A percentile compares a stretch with the other conserved stretches of the same genome.
Evolutionary conservation across 192 early-diverging fungal species (phyloP).

Genomic region (Coemansia sp.): DNA sequence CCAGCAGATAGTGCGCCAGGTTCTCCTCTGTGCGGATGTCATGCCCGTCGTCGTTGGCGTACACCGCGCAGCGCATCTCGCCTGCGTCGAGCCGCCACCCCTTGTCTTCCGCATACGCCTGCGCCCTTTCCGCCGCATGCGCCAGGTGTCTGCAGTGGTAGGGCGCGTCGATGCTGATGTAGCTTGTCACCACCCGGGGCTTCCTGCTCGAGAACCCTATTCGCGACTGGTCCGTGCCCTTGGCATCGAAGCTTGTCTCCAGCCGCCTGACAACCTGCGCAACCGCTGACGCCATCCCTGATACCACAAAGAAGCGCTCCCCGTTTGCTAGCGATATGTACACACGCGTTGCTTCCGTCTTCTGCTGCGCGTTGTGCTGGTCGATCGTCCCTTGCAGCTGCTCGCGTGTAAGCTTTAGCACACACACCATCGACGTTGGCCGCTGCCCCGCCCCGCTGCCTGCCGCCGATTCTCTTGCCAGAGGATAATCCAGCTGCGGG

Average conservation of each 20-base stretch:
- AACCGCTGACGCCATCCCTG: conserved; percentile 78
- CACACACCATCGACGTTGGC: conserved; percentile 82
- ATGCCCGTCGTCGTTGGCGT: conserved; percentile 17
- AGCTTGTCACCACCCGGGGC: conserved; percentile 75
- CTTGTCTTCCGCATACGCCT: conserved; percentile 11
- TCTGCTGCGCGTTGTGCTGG: conserved; percentile 69
- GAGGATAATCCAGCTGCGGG: conserved; percentile 77
- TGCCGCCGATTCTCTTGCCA: conserved; percentile 65
- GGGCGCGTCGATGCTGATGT: conserved; percentile 73
- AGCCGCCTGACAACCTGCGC: conserved; percentile 82
- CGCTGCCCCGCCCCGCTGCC: conserved; percentile 60
- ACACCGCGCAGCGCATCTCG: conserved; percentile 14
- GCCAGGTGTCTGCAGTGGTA: conserved; percentile 79
- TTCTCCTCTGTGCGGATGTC: conserved; percentile 15
- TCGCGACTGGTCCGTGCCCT: conserved; percentile 78
- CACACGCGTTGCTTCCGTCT: conserved; percentile 66
- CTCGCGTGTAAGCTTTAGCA: conserved; percentile 69
- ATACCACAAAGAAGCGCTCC: conserved; percentile 74
- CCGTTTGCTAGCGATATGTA: conserved; percentile 84
- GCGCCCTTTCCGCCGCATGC: conserved; percentile 60
- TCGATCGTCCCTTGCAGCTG: conserved; percentile 74
- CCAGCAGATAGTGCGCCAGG: conserved; percentile 19
- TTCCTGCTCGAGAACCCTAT: conserved; percentile 82
- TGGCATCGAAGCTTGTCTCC: conserved; percentile 72
- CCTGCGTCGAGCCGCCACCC: conserved; percentile 15